Base-by-base conservation (phyloP, 2,329 filamentous ascomycete genomes). In the Neurospora sp. region DNA sequence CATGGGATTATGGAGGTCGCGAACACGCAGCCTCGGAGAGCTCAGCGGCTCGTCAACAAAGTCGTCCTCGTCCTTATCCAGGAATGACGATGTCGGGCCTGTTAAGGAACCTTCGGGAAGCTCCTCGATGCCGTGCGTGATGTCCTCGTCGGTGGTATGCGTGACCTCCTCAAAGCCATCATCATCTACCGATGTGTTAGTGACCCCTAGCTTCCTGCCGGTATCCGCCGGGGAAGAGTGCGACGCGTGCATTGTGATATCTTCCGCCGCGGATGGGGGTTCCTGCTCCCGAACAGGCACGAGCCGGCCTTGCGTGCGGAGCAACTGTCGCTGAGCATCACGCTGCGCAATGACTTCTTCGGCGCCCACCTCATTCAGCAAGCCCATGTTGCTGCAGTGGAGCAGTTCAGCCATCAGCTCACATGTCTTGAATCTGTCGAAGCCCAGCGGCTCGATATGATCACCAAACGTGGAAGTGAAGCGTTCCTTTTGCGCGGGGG, bases 371-470 rank as follows among this genome's bases (percentile, higher is more conserved):
- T 98, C 94, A 78, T 99, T 99, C 74, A 99, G 83, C 42, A 99
- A 84, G 6, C 92, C 94, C 96, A 99, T 99, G 78, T 99, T 99
- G 79, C 95, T 98, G 81, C 96, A 99, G 80, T 99, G 96, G 46
- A 99, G 82, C 66, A 99, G 84, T 80, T 99, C 96, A 0, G 96
- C 96, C 96, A 99, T 98, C 71, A 99, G 85, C 81, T 99, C 96
- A 80, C 96, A 99, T 0, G 96, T 98, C 84, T 99, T 99, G 84
- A 99, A 99, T 23, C 96, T 87, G 80, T 99, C 96, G 78, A 99
- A 99, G 2, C 96, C 96, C 10, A 99, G 86, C 4, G 96, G 95
- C 79, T 98, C 93, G 68, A 99, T 94, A 79, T 91, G 92, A 66
- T 90, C 88, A 68, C 94, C 94, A 83, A 97, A 99, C 0, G 96